These are phyloP conservation scores for Ustilago vetiveriae DNA, from an alignment of 1,284 basidiomycete genomes.

Conservation along the genomic window DNA sequence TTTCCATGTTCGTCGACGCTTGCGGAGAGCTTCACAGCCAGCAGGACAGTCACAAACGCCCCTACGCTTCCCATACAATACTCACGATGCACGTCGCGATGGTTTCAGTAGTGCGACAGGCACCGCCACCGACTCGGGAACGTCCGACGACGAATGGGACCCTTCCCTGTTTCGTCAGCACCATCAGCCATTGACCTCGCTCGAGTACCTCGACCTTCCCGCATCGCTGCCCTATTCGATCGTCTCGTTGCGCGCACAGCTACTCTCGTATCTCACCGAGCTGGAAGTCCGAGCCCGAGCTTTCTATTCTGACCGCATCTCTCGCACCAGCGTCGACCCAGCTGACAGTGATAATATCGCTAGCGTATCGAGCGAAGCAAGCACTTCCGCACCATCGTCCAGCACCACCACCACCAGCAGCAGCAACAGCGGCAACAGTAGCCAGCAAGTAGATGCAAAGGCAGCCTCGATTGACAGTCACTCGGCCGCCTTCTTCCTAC, in stretches of 20 bases:
- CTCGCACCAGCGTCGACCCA: too few species aligned
- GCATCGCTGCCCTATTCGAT: slow-evolving; percentile 53
- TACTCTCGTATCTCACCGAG: slow-evolving; percentile 49
- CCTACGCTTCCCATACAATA: slow-evolving; percentile 16
- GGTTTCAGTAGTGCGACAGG: slow-evolving; percentile 32
- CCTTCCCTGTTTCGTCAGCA: slow-evolving; percentile 4
- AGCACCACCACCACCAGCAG: too few species aligned
- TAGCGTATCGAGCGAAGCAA: background rate
- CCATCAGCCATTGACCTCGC: slow-evolving; percentile 31
- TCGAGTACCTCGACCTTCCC: slow-evolving; percentile 54
- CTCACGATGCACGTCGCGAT: slow-evolving; percentile 18
- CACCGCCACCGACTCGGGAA: slow-evolving; percentile 37
- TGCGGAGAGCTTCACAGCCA: slow-evolving; percentile 37
- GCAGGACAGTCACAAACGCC: slow-evolving; percentile 6
- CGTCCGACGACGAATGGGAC: slow-evolving; percentile 45
- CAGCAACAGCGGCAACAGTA: too few species aligned
- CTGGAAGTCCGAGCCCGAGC: slow-evolving; percentile 44
- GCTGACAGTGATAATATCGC: background rate
- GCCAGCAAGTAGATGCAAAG: too few species aligned
- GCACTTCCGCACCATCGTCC: background rate
- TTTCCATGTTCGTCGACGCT: slow-evolving; percentile 29
- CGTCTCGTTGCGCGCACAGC: slow-evolving; percentile 45
- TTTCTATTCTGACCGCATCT: slow-evolving; percentile 39
- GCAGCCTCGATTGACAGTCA: slow-evolving; percentile 16
- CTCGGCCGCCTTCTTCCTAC: slow-evolving; percentile 46